Base-by-base conservation (phyloP, 768 basidiomycete species). In the Lactarius sanguifluus region DNA sequence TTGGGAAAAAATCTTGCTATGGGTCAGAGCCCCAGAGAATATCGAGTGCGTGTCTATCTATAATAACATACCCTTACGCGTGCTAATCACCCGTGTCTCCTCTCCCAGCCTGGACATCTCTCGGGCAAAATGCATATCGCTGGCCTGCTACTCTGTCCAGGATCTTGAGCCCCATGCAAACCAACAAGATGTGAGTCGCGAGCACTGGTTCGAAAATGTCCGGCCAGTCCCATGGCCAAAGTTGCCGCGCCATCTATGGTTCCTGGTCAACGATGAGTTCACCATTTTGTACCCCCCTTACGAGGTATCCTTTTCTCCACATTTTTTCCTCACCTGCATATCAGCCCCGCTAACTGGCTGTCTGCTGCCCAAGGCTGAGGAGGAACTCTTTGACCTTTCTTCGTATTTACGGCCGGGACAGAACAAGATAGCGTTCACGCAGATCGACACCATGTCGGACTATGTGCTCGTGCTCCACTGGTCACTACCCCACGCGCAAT, bases 201-300 rank as follows among this genome's bases (percentile, higher is more conserved):
- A 67, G 16, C 40, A 56, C 55, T 67, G 66, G 66, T 64, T 67
- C 25, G 66, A 67, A 56, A 67, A 67, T n/a, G 32, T 45, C 41
- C 62, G 41, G 62, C 66, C 66, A 1, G n/a, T 64, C 8, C 58
- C 66, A 25, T 67, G 66, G 66, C 52, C 58, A n/a, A 64, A 59
- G 9, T n/a, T 67, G 43, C 66, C 66, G 32, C 66, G 41, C 13
- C 20, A 40, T 47, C 32, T 64, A 25, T 64, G 58, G 61, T 50
- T 34, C 30, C 2, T 64, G 5, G 25, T 67, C 41, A 67, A 67
- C 25, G 62, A 67, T 8, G 36, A 55, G 3, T 0, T 16, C 34
- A 28, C 34, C 5, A 34, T 43, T 6, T 23, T 56, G 18, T 64
- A 63, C 50, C 66, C 66, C 2, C 66, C 66, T 23, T 59, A 45